phyloP scores from a whole-genome alignment of 2,329 filamentous ascomycete species.

The Epichloe aotearoae region DNA sequence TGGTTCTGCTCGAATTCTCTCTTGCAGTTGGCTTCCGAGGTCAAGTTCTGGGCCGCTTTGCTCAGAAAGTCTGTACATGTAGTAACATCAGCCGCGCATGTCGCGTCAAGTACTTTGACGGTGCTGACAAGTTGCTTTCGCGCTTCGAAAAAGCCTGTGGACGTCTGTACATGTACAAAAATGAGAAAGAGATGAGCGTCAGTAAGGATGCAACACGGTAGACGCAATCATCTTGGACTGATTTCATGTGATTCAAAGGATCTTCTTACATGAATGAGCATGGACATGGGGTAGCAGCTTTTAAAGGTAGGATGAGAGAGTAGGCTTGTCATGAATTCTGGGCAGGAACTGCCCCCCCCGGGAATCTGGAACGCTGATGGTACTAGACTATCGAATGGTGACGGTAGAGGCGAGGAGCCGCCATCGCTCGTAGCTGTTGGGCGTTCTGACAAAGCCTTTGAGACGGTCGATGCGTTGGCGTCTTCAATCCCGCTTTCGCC shows the following conservation, averaged over 20 bases:
- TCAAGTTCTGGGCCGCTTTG: conserved; percentile 51
- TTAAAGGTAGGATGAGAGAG: conserved; percentile 54
- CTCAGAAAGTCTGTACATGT: conserved; percentile 55
- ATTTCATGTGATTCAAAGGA: not conserved
- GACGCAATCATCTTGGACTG: not conserved
- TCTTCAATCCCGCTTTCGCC: not conserved
- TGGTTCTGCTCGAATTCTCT: conserved; percentile 56
- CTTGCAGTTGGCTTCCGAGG: conserved; percentile 50
- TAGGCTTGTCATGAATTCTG: conserved; percentile 54
- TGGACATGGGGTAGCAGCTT: conserved; percentile 68
- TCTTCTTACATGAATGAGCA: conserved; percentile 58
- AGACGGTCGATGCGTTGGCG: not conserved
- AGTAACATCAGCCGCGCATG: conserved; percentile 55
- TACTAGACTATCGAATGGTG: conserved; percentile 53
- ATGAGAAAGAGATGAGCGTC: not conserved
- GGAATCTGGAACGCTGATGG: conserved; percentile 46
- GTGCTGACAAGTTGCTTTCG: conserved; percentile 58
- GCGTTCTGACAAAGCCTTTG: not conserved
- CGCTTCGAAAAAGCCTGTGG: conserved; percentile 70
- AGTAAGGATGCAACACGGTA: not conserved
- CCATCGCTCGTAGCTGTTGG: not conserved
- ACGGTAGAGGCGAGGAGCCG: conserved; percentile 34
- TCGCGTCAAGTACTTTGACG: conserved; percentile 63
- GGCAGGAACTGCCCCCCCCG: conserved; percentile 37
- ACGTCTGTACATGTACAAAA: conserved; percentile 43